A percentile compares a stretch with the other conserved stretches of the same genome.
phyloP scores from a whole-genome alignment of 257 asterid genomes.

The Solanum lycopersicoides region DNA sequence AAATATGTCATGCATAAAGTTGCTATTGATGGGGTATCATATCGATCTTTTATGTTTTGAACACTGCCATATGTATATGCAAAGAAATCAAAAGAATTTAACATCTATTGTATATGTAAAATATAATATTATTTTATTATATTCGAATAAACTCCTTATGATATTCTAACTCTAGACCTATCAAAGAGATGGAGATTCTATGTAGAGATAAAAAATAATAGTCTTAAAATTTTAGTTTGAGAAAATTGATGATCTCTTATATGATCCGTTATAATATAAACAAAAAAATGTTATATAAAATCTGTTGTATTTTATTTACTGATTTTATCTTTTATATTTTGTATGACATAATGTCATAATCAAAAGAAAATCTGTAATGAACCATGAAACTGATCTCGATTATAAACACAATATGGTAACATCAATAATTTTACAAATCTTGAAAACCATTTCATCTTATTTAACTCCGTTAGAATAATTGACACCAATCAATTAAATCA shows the following conservation, averaged over 20 bases:
- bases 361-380: background rate
- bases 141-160: accelerated
- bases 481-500: too few species aligned
- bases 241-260: background rate
- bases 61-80: background rate
- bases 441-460: background rate
- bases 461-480: too few species aligned
- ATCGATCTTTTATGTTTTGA: background rate
- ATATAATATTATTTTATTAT: background rate
- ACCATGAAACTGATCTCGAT: background rate
- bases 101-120: background rate
- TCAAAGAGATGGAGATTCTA: background rate
- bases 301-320: background rate
- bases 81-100: background rate
- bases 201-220: background rate
- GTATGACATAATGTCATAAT: background rate
- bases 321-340: background rate
- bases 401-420: background rate
- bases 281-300: background rate
- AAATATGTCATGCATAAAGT: too few species aligned
- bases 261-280: background rate
- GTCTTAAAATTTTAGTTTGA: background rate
- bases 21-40: background rate
- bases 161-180: background rate
- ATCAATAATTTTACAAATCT: background rate